Evolutionary conservation across 1,284 basidiomycete species (phyloP).

Genomic region (Microstroma glucosiphilum): DNA sequence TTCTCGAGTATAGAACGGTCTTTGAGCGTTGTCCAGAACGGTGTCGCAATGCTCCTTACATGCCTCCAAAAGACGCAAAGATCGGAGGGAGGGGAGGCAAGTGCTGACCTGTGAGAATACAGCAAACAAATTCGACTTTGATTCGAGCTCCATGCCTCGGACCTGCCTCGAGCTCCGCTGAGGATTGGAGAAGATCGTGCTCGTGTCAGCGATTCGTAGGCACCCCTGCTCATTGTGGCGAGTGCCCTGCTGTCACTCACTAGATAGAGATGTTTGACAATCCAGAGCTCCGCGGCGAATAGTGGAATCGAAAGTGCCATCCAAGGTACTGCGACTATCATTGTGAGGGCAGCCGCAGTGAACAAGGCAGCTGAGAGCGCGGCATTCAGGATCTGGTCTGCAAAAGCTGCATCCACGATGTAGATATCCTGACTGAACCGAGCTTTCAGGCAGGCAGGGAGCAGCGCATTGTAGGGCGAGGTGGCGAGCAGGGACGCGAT

Average conservation of each 20-base stretch:
- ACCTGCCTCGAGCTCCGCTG: background rate
- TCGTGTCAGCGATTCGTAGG: no score
- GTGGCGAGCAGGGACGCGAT: background rate
- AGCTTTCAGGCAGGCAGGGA: background rate
- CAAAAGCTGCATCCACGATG: background rate
- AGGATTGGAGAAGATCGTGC: no score
- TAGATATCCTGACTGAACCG: slow-evolving; percentile 1
- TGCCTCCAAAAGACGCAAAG: background rate
- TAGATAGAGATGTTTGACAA: background rate
- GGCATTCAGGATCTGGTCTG: background rate
- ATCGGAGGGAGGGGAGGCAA: background rate
- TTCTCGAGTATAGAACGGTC: background rate
- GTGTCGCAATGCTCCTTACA: background rate
- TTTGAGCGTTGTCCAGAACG: background rate
- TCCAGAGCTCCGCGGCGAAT: background rate
- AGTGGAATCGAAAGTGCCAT: background rate
- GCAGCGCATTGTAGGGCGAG: background rate
- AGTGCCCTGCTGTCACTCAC: no score
- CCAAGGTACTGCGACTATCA: background rate
- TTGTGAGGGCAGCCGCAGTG: background rate
- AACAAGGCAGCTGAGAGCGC: background rate
- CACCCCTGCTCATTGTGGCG: no score
- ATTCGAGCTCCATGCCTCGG: background rate
- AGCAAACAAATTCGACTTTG: background rate
- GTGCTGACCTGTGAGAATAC: background rate